Base-by-base conservation (phyloP, 768 basidiomycete species). In the Rickenella mellea region DNA sequence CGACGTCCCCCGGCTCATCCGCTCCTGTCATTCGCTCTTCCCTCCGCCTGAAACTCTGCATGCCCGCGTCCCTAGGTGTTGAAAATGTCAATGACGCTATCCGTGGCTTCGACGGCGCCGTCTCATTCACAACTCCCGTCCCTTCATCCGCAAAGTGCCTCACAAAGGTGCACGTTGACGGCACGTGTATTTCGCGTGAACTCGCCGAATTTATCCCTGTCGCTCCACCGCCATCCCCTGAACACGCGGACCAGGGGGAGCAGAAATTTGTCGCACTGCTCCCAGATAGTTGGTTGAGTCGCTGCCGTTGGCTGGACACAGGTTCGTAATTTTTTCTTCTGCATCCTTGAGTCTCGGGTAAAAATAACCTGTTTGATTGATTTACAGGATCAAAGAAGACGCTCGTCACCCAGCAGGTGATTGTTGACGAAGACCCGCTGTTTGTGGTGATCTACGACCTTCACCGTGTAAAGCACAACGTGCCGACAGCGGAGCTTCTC, bases 261-360 rank as follows among this genome's bases (percentile, higher is more conserved):
- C 70, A 74, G 40, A 68, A 64, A 31, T 67, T 74, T 2, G 70
- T 73, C 48, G 71, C 75, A 40, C 58, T 70, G 43, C 64, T 87
- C 37, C 83, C 85, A 31, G 82, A 85, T 46, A 83, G 83, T 17
- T 59, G 67, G 12, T 63, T 88, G 38, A 75, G 57, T 52, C 67
- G 75, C 45, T 83, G 83, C 59, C 72, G 80, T 45, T 83, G 82
- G 83, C 66, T 81, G 48, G 78, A 81, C 55, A 59, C 71, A 47
- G 62, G 83, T 85, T n/a, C n/a, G n/a, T n/a, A n/a, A n/a, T n/a
- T n/a, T n/a, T n/a, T n/a, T n/a, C n/a, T n/a, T n/a, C n/a, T n/a
- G n/a, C n/a, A n/a, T n/a, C n/a, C n/a, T n/a, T n/a, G n/a, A n/a
- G n/a, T n/a, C n/a, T n/a, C n/a, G n/a, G n/a, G n/a, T n/a, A n/a